phyloP scores from a whole-genome alignment of 169 alveolate genomes.

The Theileria orientalis region DNA sequence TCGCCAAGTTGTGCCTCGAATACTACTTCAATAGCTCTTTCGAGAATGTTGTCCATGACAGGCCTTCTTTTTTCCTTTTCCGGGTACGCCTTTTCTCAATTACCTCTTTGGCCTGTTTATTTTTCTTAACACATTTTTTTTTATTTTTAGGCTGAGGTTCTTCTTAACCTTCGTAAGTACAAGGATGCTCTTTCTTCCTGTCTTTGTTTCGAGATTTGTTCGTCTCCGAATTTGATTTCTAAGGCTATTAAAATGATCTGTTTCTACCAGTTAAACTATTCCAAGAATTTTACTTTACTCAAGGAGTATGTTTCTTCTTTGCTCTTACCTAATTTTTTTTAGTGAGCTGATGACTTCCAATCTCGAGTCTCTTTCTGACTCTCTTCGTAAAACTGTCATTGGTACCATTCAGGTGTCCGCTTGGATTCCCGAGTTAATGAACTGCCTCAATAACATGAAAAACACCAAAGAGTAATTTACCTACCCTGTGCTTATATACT shows the following conservation, averaged over 20 bases:
- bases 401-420: conserved; percentile 61
- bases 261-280: conserved; percentile 57
- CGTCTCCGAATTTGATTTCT: conserved; percentile 10
- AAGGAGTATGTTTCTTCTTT: conserved; percentile 24
- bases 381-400: conserved; percentile 33
- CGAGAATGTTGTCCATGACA: conserved; percentile 10
- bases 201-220: conserved; percentile 17
- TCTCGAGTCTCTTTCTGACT: conserved; percentile 32
- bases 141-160: conserved; percentile 33
- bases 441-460: conserved; percentile 42
- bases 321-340: neutral
- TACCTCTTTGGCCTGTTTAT: neutral
- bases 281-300: conserved; percentile 23
- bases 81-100: conserved; percentile 23
- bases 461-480: neutral
- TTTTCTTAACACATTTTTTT: neutral
- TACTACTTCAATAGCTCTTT: conserved; percentile 15
- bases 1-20: conserved; percentile 4
- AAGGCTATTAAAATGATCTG: conserved; percentile 54
- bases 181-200: conserved; percentile 56
- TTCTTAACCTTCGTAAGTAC: conserved; percentile 29
- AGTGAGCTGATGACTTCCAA: conserved; percentile 24
- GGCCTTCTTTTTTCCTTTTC: conserved; percentile 24
- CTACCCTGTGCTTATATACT: no score
- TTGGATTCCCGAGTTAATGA: conserved; percentile 56